phyloP scores from a whole-genome alignment of 2,329 filamentous ascomycete genomes.

The Clonostachys sp. region DNA sequence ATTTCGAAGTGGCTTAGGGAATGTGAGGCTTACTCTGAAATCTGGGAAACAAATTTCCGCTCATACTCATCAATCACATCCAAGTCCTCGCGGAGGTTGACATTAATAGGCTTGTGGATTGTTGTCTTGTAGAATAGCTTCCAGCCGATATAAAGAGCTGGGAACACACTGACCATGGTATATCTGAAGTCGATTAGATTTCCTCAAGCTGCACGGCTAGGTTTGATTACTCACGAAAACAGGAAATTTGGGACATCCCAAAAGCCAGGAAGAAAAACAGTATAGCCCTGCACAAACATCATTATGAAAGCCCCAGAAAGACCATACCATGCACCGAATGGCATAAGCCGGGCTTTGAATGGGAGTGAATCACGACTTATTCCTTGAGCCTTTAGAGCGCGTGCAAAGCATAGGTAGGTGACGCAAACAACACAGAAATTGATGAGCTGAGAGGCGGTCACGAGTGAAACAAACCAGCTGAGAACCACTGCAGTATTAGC shows the following conservation, averaged over 20 bases:
- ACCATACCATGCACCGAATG: constrained; percentile 47
- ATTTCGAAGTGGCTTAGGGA: too few relatives aligned
- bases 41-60: constrained; percentile 48
- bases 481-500: constrained; percentile 43
- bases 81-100: constrained; percentile 59
- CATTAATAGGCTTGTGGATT: constrained; percentile 45
- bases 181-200: constrained; percentile 50
- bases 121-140: constrained; percentile 59
- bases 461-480: constrained; percentile 50
- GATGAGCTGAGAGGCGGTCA: constrained; percentile 55
- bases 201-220: too few relatives aligned
- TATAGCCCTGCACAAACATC: constrained; percentile 51
- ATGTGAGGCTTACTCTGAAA: constrained; percentile 39
- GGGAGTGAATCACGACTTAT: constrained; percentile 47
- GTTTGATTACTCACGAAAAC: constrained; percentile 9
- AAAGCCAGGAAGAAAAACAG: constrained; percentile 43
- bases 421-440: constrained; percentile 53
- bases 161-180: constrained; percentile 50
- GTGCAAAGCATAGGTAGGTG: constrained; percentile 41
- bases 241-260: constrained; percentile 45
- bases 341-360: constrained; percentile 55
- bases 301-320: constrained; percentile 34
- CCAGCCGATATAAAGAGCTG: constrained; percentile 53
- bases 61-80: constrained; percentile 67
- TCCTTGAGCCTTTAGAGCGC: constrained; percentile 47